Conservation (phyloP, 352 stramenopile species). For the Phytopythium sindhum region DNA sequence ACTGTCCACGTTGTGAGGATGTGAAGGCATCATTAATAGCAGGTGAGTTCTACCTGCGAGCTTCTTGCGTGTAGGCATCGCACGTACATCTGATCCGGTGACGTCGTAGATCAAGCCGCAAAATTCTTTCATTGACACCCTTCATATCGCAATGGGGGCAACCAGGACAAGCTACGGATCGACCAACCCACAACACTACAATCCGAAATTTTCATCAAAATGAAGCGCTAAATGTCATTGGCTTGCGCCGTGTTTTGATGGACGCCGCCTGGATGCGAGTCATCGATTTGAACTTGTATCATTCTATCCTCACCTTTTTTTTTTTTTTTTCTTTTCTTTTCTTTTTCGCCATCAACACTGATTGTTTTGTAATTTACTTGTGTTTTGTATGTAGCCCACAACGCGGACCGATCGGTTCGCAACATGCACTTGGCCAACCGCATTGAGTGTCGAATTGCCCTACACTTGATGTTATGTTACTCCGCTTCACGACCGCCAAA, state of each 20-base stretch:
- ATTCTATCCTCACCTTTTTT: no score
- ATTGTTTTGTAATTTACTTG: background rate
- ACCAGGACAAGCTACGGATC: slow-evolving; percentile 2
- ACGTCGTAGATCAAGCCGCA: background rate
- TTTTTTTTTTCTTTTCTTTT: no score
- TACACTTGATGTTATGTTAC: no score
- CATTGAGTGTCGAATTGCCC: background rate
- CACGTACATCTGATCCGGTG: background rate
- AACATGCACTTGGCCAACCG: background rate
- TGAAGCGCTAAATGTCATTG: background rate
- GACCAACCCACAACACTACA: background rate
- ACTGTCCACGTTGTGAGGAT: background rate
- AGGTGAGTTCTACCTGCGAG: background rate
- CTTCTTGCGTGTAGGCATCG: no score
- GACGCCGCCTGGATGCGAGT: slow-evolving; percentile 2
- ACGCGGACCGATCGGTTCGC: background rate
- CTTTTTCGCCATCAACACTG: no score
- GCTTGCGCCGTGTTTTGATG: background rate
- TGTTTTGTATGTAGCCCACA: background rate
- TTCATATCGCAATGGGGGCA: slow-evolving; percentile 4
- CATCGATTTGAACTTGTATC: slow-evolving; percentile 8
- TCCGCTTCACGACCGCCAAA: background rate
- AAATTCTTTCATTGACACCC: background rate
- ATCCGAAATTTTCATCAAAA: background rate
- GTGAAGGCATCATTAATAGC: background rate